A percentile compares a stretch with the other conserved stretches of the same genome.
phyloP scores from a whole-genome alignment of 202 grass and related monocot species.

The Schoenoplectus tabernaemontani region DNA sequence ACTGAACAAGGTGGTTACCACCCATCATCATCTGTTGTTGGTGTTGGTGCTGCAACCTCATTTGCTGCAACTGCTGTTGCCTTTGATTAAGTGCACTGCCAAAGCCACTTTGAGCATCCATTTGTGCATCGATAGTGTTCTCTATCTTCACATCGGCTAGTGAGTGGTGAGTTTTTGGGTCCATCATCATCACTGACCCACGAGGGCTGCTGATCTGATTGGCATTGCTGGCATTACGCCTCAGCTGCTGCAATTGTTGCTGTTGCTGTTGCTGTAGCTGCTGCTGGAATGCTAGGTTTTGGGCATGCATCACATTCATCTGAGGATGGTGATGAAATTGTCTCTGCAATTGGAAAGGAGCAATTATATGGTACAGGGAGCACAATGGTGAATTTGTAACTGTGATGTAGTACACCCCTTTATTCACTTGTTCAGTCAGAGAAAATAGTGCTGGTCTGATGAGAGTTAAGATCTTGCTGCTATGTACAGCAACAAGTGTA shows the following conservation, averaged over 20 bases:
- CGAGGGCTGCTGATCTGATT: conserved; percentile 56
- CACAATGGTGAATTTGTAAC: not conserved
- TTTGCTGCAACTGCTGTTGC: too few relatives aligned
- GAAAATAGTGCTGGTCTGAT: not conserved
- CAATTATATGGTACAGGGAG: conserved; percentile 1
- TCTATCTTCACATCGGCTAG: conserved; percentile 80
- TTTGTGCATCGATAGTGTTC: conserved; percentile 61
- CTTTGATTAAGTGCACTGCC: conserved; percentile 29
- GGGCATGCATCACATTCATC: conserved; percentile 41
- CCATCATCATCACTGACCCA: conserved; percentile 54
- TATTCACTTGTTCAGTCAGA: not conserved
- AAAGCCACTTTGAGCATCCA: conserved; percentile 42
- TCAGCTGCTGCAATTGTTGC: conserved; percentile 49
- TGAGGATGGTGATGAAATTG: conserved; percentile 54
- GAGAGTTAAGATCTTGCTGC: not conserved
- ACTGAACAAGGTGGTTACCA: conserved; percentile 5
- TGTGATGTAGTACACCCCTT: not conserved
- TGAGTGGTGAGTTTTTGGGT: conserved; percentile 46
- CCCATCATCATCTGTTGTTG: conserved; percentile 40
- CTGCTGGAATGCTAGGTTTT: conserved; percentile 64
- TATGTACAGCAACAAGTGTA: not conserved
- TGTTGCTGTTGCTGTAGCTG: too few relatives aligned
- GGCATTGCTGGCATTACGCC: conserved; percentile 23
- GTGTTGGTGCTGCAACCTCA: too few relatives aligned
- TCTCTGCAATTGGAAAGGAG: conserved; percentile 33